Conservation (phyloP, 208 protist species). For the Acanthamoeba quina region DNA sequence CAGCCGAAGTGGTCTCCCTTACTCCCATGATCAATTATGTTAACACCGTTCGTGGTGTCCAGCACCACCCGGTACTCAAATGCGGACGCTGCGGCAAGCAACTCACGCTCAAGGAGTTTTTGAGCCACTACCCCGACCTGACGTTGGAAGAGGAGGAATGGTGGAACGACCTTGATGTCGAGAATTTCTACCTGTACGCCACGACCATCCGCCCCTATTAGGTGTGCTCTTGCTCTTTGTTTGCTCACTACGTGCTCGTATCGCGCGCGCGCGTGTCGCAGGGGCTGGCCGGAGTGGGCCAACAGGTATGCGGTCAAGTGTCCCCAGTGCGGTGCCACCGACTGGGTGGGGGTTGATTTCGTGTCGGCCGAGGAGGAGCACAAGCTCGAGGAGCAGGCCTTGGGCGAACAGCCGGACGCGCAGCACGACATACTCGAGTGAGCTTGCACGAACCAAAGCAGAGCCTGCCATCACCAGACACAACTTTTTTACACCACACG, state of each 20-base stretch:
- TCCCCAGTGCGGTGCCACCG: background rate
- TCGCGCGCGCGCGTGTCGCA: background rate
- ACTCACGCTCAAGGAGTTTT: conserved; percentile 23
- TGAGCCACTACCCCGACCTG: background rate
- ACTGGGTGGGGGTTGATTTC: conserved; percentile 9
- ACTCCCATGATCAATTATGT: background rate
- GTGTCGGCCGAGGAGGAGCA: conserved; percentile 2
- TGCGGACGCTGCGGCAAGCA: conserved; percentile 31
- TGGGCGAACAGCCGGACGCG: background rate
- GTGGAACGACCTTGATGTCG: conserved; percentile 15
- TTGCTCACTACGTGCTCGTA: background rate
- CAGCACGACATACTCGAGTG: background rate
- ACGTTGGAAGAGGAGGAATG: background rate
- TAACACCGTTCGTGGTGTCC: background rate
- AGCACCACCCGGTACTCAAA: conserved; percentile 27
- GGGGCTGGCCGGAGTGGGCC: conserved; percentile 32
- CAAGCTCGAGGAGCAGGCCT: conserved; percentile 3
- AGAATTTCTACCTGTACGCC: conserved; percentile 52
- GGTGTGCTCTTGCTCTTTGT: background rate
- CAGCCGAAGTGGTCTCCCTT: background rate
- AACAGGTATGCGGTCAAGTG: conserved; percentile 20
- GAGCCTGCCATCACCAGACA: too few species aligned
- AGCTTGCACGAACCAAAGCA: background rate
- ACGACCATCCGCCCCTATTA: background rate
- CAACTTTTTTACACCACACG: too few species aligned